These are phyloP conservation scores for Fusarium dimerum DNA, from an alignment of 2,329 filamentous ascomycete genomes.

Conservation along the genomic window DNA sequence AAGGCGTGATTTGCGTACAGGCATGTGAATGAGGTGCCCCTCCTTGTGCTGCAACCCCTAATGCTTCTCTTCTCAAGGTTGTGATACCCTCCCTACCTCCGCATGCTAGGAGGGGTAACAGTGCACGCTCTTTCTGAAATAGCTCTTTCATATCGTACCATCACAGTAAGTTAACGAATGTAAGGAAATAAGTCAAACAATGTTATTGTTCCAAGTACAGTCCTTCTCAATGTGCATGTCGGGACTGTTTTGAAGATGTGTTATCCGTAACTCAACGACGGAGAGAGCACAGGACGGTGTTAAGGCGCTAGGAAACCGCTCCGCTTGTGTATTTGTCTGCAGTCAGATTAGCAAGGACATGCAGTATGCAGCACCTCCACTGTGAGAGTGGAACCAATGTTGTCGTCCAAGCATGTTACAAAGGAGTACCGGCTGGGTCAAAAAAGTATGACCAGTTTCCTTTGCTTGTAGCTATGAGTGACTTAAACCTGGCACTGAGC, in stretches of 20 bases:
- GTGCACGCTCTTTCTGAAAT: no score
- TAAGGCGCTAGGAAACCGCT: conserved; percentile 20
- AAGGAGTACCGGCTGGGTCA: neutral
- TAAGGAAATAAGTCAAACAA: no score
- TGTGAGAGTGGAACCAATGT: conserved; percentile 28
- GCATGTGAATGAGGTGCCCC: neutral
- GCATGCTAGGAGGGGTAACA: neutral
- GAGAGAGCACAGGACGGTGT: conserved; percentile 18
- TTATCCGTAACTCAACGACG: conserved; percentile 13
- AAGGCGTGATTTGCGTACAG: conserved; percentile 14
- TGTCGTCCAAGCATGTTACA: conserved; percentile 19
- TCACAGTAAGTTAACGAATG: no score
- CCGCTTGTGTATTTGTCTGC: conserved; percentile 24
- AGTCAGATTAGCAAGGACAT: conserved; percentile 23
- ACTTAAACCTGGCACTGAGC: no score
- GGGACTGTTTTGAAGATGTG: conserved; percentile 13
- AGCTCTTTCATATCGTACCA: no score
- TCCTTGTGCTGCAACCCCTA: neutral
- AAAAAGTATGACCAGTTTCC: neutral
- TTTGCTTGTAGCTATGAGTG: neutral
- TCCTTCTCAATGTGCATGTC: conserved; percentile 7
- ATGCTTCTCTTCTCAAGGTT: conserved; percentile 2
- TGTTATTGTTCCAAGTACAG: no score
- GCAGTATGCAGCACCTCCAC: conserved; percentile 29
- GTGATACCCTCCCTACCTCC: conserved; percentile 15